Evolutionary conservation across 495 filamentous ascomycete species (phyloP).

Genomic region (Xylaria acuta): DNA sequence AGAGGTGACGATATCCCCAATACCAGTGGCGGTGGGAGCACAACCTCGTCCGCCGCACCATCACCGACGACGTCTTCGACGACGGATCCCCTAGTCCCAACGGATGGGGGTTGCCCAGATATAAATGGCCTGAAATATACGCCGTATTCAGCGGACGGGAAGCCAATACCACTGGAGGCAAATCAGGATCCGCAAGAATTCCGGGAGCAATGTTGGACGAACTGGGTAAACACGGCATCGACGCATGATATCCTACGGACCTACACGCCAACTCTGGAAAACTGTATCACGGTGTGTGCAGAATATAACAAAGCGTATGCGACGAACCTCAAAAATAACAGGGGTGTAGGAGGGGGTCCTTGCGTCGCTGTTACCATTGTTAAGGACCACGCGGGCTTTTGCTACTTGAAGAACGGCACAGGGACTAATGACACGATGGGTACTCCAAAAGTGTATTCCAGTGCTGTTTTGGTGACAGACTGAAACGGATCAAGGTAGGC

Average conservation of each 20-base stretch:
- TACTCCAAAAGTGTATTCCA: conserved; percentile 33
- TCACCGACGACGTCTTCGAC: conserved; percentile 29
- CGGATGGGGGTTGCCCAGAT: conserved; percentile 38
- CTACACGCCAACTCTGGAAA: conserved; percentile 44
- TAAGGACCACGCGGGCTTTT: conserved; percentile 39
- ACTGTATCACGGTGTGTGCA: conserved; percentile 44
- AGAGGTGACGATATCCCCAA: conserved; percentile 14
- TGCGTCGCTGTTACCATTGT: conserved; percentile 42
- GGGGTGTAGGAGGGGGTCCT: conserved; percentile 36
- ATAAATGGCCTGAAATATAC: conserved; percentile 38
- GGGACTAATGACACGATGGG: conserved; percentile 42
- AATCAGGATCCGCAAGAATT: conserved; percentile 37
- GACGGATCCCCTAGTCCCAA: conserved; percentile 26
- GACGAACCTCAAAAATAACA: conserved; percentile 25
- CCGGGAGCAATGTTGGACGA: conserved; percentile 41
- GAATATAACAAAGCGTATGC: conserved; percentile 41
- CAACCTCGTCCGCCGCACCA: conserved; percentile 16
- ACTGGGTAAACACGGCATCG: conserved; percentile 34
- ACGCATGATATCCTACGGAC: conserved; percentile 43
- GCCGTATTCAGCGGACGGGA: conserved; percentile 36
- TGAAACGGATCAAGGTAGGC: not conserved
- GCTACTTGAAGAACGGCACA: conserved; percentile 49
- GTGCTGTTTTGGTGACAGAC: conserved; percentile 37
- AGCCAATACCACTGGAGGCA: conserved; percentile 32
- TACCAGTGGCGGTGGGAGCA: not conserved